Conservation (phyloP, 2,329 filamentous ascomycete species). For the Diaporthe ampelina region DNA sequence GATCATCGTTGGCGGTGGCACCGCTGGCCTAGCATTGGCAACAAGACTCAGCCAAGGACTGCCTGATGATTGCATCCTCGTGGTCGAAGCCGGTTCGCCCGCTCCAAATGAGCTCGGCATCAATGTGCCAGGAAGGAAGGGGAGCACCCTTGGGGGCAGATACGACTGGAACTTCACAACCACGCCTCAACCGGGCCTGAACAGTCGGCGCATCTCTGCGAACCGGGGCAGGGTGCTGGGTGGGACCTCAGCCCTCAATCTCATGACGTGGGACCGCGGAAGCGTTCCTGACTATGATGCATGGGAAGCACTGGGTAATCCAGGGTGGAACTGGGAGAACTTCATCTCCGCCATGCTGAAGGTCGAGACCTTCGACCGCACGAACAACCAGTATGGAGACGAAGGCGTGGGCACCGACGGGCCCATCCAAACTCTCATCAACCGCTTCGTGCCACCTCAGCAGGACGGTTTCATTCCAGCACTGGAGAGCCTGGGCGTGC, state of each 20-base stretch:
- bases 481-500: constrained; percentile 13
- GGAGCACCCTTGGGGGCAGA: constrained; percentile 52
- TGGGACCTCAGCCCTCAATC: constrained; percentile 73
- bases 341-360: constrained; percentile 24
- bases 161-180: constrained; percentile 60
- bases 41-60: constrained; percentile 59
- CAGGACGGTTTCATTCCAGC: constrained; percentile 11
- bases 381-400: neutral
- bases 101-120: constrained; percentile 47
- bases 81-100: constrained; percentile 58
- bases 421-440: constrained; percentile 20
- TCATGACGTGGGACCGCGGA: constrained; percentile 67
- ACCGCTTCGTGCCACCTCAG: constrained; percentile 16
- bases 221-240: constrained; percentile 68
- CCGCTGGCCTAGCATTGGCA: constrained; percentile 66
- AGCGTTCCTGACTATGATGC: constrained; percentile 65
- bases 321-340: constrained; percentile 68
- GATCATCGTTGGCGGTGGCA: constrained; percentile 67
- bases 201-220: constrained; percentile 57
- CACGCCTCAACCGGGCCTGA: constrained; percentile 53
- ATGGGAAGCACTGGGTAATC: constrained; percentile 71
- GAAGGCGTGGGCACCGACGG: neutral
- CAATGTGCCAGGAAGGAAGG: constrained; percentile 55
- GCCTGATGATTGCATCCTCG: constrained; percentile 55
- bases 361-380: constrained; percentile 31